Conservation (phyloP, 805 yeast species). For the Schwanniomyces yamadae region DNA sequence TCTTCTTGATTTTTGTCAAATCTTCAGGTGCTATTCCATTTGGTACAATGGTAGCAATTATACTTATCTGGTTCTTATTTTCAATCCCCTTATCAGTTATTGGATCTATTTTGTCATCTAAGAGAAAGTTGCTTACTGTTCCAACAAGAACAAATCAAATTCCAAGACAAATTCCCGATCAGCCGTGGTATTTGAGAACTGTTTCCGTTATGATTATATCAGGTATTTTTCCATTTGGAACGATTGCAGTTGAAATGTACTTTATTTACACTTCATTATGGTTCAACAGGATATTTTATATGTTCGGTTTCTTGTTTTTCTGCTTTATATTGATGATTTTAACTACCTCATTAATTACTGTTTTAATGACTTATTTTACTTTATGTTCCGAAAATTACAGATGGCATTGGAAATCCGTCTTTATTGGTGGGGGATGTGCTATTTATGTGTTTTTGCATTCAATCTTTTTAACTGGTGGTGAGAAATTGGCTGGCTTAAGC, state of each 20-base stretch:
- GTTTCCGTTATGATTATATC: constrained; percentile 68
- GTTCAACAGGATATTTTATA: constrained; percentile 91
- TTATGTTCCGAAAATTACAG: constrained; percentile 88
- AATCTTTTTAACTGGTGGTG: constrained; percentile 65
- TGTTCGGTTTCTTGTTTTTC: constrained; percentile 95
- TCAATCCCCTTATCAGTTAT: constrained; percentile 80
- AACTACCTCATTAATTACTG: constrained; percentile 78
- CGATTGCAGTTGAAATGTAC: constrained; percentile 92
- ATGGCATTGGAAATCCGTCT: constrained; percentile 96
- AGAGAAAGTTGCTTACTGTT: constrained; percentile 51
- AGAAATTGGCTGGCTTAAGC: constrained; percentile 63
- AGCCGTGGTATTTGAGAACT: constrained; percentile 78
- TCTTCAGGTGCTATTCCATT: constrained; percentile 95
- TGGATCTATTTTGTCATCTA: constrained; percentile 81
- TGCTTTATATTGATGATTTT: constrained; percentile 79
- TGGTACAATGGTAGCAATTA: constrained; percentile 81
- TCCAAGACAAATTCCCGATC: constrained; percentile 92
- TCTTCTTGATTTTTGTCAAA: constrained; percentile 71
- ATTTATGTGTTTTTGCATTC: constrained; percentile 84
- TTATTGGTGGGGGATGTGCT: constrained; percentile 87
- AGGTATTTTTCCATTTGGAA: constrained; percentile 92
- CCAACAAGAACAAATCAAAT: constrained; percentile 95
- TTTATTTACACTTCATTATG: constrained; percentile 88
- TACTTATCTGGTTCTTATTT: constrained; percentile 79
- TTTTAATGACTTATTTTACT: constrained; percentile 77